These are phyloP conservation scores for Termitomyces sp. DNA, from an alignment of 768 basidiomycete genomes.

Conservation along the genomic window DNA sequence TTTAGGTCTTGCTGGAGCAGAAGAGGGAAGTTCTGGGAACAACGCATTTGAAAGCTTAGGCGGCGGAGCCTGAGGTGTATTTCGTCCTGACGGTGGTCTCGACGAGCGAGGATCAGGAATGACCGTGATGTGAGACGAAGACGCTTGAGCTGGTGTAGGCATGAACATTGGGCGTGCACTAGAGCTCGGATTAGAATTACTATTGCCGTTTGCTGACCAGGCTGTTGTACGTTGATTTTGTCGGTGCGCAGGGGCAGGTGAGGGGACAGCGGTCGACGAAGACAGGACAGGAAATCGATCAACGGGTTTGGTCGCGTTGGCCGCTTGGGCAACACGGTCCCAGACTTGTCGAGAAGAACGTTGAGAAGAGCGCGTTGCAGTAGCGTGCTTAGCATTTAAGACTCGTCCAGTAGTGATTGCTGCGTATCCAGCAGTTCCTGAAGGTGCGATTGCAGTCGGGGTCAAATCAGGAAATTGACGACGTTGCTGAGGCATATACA, in stretches of 20 bases:
- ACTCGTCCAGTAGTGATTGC: constrained; percentile 80
- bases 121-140: constrained; percentile 17
- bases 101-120: constrained; percentile 15
- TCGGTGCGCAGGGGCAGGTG: constrained; percentile 29
- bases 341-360: constrained; percentile 65
- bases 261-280: constrained; percentile 9
- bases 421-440: constrained; percentile 56
- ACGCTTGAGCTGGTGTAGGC: constrained; percentile 22
- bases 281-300: constrained; percentile 33
- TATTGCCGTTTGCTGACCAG: constrained; percentile 41
- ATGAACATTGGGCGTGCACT: constrained; percentile 15
- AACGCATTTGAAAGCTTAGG: constrained; percentile 48
- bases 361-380: constrained; percentile 50
- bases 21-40: constrained; percentile 68
- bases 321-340: constrained; percentile 87
- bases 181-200: constrained; percentile 16
- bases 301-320: constrained; percentile 29
- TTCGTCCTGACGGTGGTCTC: constrained; percentile 11
- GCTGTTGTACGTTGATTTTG: constrained; percentile 52
- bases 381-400: constrained; percentile 77
- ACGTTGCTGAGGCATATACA: constrained; percentile 53
- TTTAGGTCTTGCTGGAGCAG: constrained; percentile 32
- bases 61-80: constrained; percentile 19
- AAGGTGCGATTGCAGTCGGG: constrained; percentile 39
- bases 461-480: constrained; percentile 79